Evolutionary conservation across 257 asterid species (phyloP).

Genomic region (Primulina tabacum): DNA sequence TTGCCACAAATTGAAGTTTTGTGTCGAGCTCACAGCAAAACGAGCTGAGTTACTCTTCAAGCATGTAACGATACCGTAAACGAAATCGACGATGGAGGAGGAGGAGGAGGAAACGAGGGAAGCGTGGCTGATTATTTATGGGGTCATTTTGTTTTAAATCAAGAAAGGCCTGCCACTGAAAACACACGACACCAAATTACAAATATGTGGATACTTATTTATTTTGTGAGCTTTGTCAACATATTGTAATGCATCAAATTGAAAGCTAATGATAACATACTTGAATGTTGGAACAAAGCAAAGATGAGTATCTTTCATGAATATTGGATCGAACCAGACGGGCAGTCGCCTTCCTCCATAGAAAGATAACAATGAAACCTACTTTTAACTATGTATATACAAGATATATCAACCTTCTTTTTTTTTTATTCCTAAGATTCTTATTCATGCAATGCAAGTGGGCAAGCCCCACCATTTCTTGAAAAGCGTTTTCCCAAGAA

Average conservation of each 20-base stretch:
- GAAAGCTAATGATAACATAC: conserved; percentile 32
- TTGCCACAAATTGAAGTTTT: conserved; percentile 19
- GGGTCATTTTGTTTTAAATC: conserved; percentile 15
- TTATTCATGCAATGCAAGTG: conserved; percentile 32
- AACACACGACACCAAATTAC: conserved; percentile 12
- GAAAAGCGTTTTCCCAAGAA: conserved; percentile 1
- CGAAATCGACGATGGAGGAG: background rate
- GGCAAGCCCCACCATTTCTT: conserved; percentile 22
- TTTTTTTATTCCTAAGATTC: background rate
- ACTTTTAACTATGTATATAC: conserved; percentile 26
- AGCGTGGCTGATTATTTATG: background rate
- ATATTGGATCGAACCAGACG: background rate
- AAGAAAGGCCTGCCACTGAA: conserved; percentile 26
- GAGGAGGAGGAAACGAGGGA: conserved; percentile 7
- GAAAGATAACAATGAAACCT: conserved; percentile 4
- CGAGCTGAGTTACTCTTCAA: background rate
- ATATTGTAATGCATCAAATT: conserved; percentile 29
- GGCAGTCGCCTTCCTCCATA: background rate
- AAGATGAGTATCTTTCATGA: conserved; percentile 6
- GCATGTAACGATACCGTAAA: conserved; percentile 10
- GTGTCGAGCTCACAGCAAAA: background rate
- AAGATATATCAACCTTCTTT: background rate
- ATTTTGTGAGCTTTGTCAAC: conserved; percentile 42
- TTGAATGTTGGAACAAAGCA: conserved; percentile 29
- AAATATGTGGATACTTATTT: conserved; percentile 19